Conservation (phyloP, 768 basidiomycete species). For the Pisolithus marmoratus region DNA sequence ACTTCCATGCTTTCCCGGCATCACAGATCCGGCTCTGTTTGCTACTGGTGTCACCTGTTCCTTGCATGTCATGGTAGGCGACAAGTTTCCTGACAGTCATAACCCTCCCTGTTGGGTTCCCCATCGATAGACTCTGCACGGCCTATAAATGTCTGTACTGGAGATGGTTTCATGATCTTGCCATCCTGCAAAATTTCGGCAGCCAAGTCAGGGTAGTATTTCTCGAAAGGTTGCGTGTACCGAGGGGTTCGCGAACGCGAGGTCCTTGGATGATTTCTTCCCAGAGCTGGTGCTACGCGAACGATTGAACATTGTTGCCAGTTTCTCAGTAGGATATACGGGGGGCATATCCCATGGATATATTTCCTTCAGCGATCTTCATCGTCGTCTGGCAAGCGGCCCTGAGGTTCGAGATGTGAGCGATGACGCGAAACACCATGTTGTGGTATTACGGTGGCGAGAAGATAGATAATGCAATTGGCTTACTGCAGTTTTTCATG, state of each 20-base stretch:
- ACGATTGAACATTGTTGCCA: slow-evolving; percentile 58
- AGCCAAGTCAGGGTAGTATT: slow-evolving; percentile 53
- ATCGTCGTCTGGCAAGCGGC: slow-evolving; percentile 46
- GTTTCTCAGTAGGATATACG: slow-evolving; percentile 47
- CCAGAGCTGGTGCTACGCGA: slow-evolving; percentile 49
- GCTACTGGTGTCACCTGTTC: too few species aligned
- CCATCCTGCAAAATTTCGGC: slow-evolving; percentile 37
- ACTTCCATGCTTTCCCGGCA: slow-evolving; percentile 59
- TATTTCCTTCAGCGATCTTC: slow-evolving; percentile 34
- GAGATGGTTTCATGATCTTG: slow-evolving; percentile 18
- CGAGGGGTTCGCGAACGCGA: slow-evolving; percentile 19
- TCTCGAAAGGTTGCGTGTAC: slow-evolving; percentile 42
- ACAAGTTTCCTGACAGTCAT: slow-evolving; percentile 39
- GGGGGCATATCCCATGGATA: slow-evolving; percentile 36
- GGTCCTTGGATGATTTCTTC: slow-evolving; percentile 14
- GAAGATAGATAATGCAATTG: slow-evolving; percentile 17
- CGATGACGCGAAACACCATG: slow-evolving; percentile 41
- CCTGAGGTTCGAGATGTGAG: slow-evolving; percentile 47
- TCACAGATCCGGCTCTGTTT: too few species aligned
- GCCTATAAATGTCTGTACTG: slow-evolving; percentile 34
- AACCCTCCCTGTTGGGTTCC: slow-evolving; percentile 30
- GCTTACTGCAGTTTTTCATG: slow-evolving; percentile 24
- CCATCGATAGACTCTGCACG: slow-evolving; percentile 46
- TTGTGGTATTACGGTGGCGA: slow-evolving; percentile 34
- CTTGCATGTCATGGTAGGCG: too few species aligned